These are phyloP conservation scores for Apiotrichum sp. DNA, from an alignment of 1,284 basidiomycete genomes.

Conservation along the genomic window DNA sequence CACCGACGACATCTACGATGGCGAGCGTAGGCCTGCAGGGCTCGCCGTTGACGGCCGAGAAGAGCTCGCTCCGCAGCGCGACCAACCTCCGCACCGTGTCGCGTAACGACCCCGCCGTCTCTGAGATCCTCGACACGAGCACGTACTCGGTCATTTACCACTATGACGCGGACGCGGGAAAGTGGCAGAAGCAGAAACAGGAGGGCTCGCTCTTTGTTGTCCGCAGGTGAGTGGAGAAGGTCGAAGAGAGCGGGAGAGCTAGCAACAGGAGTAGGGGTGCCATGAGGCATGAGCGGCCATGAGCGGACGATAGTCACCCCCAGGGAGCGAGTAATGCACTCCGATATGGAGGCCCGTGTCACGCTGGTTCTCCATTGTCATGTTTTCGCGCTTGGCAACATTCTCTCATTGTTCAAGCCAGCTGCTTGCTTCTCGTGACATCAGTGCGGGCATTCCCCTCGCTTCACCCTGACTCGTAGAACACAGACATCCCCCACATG, in stretches of 20 bases:
- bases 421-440: not conserved
- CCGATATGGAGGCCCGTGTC: too few relatives aligned
- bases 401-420: too few relatives aligned
- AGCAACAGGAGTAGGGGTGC: too few relatives aligned
- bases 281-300: too few relatives aligned
- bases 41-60: constrained; percentile 1
- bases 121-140: constrained; percentile 36
- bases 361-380: too few relatives aligned
- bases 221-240: constrained; percentile 23
- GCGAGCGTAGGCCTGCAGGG: not conserved
- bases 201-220: constrained; percentile 43
- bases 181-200: constrained; percentile 43
- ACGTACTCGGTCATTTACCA: constrained; percentile 38
- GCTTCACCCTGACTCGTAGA: not conserved
- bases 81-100: constrained; percentile 35
- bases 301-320: too few relatives aligned
- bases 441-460: not conserved
- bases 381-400: not conserved
- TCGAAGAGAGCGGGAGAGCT: too few relatives aligned
- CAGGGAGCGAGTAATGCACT: too few relatives aligned
- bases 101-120: constrained; percentile 33
- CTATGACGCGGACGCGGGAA: constrained; percentile 26
- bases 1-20: not conserved
- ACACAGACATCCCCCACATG: not conserved
- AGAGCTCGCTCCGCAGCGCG: constrained; percentile 12